Evolutionary conservation across 208 protist species (phyloP).

Genomic region (Trypanosoma congolense): DNA sequence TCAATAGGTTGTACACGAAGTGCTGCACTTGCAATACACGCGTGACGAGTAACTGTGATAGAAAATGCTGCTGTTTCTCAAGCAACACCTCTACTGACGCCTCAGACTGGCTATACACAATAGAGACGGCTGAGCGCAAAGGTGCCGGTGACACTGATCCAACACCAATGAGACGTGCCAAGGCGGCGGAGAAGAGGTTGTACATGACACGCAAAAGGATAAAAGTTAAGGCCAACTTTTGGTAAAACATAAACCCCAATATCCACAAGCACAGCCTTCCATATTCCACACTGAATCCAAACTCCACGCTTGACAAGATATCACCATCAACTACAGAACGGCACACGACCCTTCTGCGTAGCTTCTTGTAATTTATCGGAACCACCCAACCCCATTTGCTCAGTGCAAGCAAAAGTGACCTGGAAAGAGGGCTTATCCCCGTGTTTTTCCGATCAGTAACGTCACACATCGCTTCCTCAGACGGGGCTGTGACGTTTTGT

Average conservation of each 20-base stretch:
- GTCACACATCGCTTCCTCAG: constrained; percentile 11
- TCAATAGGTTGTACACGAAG: constrained; percentile 28
- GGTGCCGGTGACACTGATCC: constrained; percentile 6
- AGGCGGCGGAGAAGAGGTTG: constrained; percentile 1
- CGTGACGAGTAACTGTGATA: constrained; percentile 33
- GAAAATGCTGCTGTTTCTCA: constrained; percentile 39
- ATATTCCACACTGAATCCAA: not conserved
- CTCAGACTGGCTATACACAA: constrained; percentile 45
- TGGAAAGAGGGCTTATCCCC: constrained; percentile 50
- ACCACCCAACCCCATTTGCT: constrained; percentile 56
- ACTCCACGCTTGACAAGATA: constrained; percentile 1
- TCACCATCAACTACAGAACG: constrained; percentile 12
- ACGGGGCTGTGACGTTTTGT: constrained; percentile 19
- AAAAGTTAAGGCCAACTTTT: constrained; percentile 8
- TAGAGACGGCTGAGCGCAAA: constrained; percentile 13
- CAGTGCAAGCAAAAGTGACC: constrained; percentile 44
- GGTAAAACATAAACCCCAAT: constrained; percentile 4
- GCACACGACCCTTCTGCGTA: constrained; percentile 10
- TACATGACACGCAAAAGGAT: constrained; percentile 8
- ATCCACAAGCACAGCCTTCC: constrained; percentile 5
- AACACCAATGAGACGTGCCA: constrained; percentile 12
- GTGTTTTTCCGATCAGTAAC: constrained; percentile 1
- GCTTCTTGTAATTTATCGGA: constrained; percentile 40
- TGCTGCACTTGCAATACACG: constrained; percentile 44
- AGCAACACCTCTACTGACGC: constrained; percentile 30